phyloP scores from a whole-genome alignment of 1,284 basidiomycete species.

The Apiotrichum porosum region DNA sequence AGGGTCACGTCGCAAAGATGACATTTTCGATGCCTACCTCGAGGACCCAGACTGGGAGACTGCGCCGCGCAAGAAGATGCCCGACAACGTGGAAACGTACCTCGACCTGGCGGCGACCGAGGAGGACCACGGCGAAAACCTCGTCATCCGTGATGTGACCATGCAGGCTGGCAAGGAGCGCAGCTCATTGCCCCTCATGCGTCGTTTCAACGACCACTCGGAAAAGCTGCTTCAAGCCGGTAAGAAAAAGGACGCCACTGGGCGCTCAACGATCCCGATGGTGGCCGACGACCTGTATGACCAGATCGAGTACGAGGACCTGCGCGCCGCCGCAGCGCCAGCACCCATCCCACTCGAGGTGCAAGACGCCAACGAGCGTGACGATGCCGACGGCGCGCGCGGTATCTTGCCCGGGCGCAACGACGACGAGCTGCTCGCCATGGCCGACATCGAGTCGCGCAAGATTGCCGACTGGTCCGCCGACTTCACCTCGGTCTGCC shows the following conservation, averaged over 20 bases:
- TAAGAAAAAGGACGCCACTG: not conserved
- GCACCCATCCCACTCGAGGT: conserved; percentile 76
- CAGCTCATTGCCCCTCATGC: conserved; percentile 82
- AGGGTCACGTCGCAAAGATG: conserved; percentile 81
- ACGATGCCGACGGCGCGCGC: conserved; percentile 17
- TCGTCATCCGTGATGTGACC: conserved; percentile 82
- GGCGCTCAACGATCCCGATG: conserved; percentile 1
- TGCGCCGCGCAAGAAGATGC: conserved; percentile 67
- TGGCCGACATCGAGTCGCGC: conserved; percentile 15
- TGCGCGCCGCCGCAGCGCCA: conserved; percentile 63
- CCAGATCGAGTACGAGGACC: conserved; percentile 80
- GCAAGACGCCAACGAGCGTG: conserved; percentile 30
- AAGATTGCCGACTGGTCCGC: conserved; percentile 16
- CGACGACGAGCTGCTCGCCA: conserved; percentile 58
- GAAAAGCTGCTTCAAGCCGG: conserved; percentile 62
- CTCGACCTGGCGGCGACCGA: conserved; percentile 82
- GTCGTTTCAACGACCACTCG: conserved; percentile 97
- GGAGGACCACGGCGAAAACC: conserved; percentile 86
- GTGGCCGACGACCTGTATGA: conserved; percentile 50
- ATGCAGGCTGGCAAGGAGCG: conserved; percentile 92
- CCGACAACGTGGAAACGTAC: conserved; percentile 68
- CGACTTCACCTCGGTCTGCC: conserved; percentile 27
- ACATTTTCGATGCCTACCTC: conserved; percentile 92
- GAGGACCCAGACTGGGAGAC: conserved; percentile 89
- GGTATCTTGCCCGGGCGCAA: conserved; percentile 33